Conservation (phyloP, 352 stramenopile genomes). For the Peronospora destructor region DNA sequence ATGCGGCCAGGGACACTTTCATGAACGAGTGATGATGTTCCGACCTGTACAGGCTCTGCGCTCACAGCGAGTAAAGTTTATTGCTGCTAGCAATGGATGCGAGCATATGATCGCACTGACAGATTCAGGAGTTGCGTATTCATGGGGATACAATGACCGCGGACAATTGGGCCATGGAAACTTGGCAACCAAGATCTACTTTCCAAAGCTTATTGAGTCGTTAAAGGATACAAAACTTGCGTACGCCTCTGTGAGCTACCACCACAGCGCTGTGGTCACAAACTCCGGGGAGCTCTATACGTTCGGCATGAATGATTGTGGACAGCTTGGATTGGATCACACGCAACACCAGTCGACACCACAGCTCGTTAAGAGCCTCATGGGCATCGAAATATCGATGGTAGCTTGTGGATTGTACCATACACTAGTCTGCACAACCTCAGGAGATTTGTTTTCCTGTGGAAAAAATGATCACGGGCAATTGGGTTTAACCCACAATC, state of each 20-base stretch:
- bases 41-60: constrained; percentile 69
- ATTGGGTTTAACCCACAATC: constrained; percentile 70
- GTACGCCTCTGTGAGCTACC: constrained; percentile 78
- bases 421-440: constrained; percentile 66
- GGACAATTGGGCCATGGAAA: constrained; percentile 84
- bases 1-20: constrained; percentile 82
- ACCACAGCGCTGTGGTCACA: constrained; percentile 76
- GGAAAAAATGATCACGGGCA: constrained; percentile 88
- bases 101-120: constrained; percentile 85
- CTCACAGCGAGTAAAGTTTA: constrained; percentile 69
- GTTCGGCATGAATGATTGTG: constrained; percentile 88
- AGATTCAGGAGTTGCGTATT: constrained; percentile 72
- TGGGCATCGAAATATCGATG: constrained; percentile 67
- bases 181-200: constrained; percentile 74
- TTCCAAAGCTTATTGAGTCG: constrained; percentile 79
- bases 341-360: constrained; percentile 69
- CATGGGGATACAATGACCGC: constrained; percentile 85
- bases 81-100: constrained; percentile 84
- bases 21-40: constrained; percentile 81
- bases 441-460: constrained; percentile 65
- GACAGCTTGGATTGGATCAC: constrained; percentile 76
- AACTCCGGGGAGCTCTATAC: constrained; percentile 75
- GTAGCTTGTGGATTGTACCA: constrained; percentile 80
- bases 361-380: constrained; percentile 69
- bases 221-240: constrained; percentile 79